Evolutionary conservation across 495 filamentous ascomycete genomes (phyloP).

Genomic region (Bryoglossum gracile): DNA sequence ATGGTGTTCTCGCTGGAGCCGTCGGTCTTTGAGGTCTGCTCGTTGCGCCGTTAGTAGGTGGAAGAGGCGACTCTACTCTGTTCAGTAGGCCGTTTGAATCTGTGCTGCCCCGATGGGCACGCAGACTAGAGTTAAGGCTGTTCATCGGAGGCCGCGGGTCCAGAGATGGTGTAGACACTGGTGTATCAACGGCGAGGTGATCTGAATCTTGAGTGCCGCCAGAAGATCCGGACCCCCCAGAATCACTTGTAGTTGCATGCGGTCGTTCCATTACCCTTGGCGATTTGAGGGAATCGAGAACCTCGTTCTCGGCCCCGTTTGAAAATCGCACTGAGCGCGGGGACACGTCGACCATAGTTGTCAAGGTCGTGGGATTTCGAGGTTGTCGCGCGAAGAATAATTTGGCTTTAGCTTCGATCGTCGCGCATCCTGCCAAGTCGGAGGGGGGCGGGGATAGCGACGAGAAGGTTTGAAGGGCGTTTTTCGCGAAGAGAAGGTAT

Average conservation of each 20-base stretch:
- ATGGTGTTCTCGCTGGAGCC: conserved; percentile 57
- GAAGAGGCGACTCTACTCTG: conserved; percentile 19
- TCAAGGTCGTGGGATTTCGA: not conserved
- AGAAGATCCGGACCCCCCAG: conserved; percentile 57
- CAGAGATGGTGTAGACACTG: conserved; percentile 30
- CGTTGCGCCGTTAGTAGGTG: conserved; percentile 25
- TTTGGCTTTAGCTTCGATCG: conserved; percentile 15
- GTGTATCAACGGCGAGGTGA: conserved; percentile 33
- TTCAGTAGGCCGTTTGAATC: conserved; percentile 20
- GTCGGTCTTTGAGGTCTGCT: conserved; percentile 49
- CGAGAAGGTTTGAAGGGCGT: no score
- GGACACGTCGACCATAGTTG: conserved; percentile 39
- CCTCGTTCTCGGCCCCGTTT: conserved; percentile 27
- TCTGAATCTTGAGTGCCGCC: conserved; percentile 45
- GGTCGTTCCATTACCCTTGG: conserved; percentile 46
- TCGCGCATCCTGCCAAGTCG: conserved; percentile 14
- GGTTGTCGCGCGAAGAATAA: not conserved
- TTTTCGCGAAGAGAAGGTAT: no score
- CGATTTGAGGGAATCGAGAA: conserved; percentile 31
- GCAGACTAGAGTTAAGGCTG: conserved; percentile 18
- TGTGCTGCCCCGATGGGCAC: conserved; percentile 8
- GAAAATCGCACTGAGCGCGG: conserved; percentile 48
- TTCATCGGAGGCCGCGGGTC: conserved; percentile 26
- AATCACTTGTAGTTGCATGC: conserved; percentile 47
- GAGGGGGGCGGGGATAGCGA: no score